Evolutionary conservation across 140 eudicot species (phyloP), one percentile per base, ranked within the genome.

Genomic region (Oenanthe javanica): DNA sequence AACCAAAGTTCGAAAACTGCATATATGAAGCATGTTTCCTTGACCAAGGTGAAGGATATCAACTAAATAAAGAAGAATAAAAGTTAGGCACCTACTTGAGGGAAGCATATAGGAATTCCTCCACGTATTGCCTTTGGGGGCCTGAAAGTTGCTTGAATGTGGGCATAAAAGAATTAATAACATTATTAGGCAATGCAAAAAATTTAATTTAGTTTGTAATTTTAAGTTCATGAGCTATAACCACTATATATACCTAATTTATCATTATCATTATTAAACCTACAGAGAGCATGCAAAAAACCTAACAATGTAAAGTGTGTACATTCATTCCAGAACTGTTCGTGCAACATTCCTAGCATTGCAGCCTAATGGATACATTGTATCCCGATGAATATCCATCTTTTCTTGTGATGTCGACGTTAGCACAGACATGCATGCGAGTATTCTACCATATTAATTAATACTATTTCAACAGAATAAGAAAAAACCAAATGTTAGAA

Each of bases 51-150:
- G 47, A 79, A 45, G 46, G 46, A 51, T 71, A 78, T 72, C 80
- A 51, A 38, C 38, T 51, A n/a, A 79, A 78, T 7, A n/a, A 42
- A n/a, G 67, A 46, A 11, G 61, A 84, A n/a, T 76, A 63, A 87
- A 25, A 51, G 25, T 43, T 52, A 77, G 71, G 59, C 76, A 79
- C 91, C 51, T 83, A 94, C 97, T 84, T 94, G 98, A 71, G 98
- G 98, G 85, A 94, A 94, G 87, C 96, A 90, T 84, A 94, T 77
- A 78, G 98, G 98, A 86, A 94, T 94, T 48, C 98, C 97, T 79
- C 98, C 98, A 84, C 97, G 96, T 86, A 92, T 92, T 75, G 94
- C 83, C 84, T 92, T 94, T 36, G 93, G 96, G 61, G 98, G 96
- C 97, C 36, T 31, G 36, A 89, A 92, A 82, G 76, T 88, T 83